Conservation (phyloP, 371 early-diverging fungal genomes). For the Circinella minor region DNA sequence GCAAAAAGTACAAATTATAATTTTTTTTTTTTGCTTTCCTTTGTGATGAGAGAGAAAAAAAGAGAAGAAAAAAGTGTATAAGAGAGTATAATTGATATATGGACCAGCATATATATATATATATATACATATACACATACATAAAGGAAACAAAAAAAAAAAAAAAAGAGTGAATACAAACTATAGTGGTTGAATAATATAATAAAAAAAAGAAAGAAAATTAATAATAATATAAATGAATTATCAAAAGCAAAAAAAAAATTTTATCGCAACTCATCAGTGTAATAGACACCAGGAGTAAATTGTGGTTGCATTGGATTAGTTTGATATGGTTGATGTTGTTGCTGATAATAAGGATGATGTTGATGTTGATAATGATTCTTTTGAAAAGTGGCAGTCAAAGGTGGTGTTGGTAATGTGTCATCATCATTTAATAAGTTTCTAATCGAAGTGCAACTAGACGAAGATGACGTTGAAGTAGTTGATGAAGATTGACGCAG, state of each 20-base stretch:
- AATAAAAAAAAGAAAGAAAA: too few relatives aligned
- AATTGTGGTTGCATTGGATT: not conserved
- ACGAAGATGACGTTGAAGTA: conserved; percentile 32
- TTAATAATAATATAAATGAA: too few relatives aligned
- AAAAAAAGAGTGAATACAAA: too few relatives aligned
- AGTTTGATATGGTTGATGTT: not conserved
- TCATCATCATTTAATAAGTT: conserved; percentile 36
- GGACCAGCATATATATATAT: too few relatives aligned
- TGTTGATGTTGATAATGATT: not conserved
- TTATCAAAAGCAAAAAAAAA: not conserved
- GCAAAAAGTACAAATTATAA: too few relatives aligned
- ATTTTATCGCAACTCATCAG: conserved; percentile 6
- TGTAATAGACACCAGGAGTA: not conserved
- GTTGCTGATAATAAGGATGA: not conserved
- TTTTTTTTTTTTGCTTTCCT: too few relatives aligned
- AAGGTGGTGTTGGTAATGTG: conserved; percentile 15
- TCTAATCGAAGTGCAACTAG: conserved; percentile 35
- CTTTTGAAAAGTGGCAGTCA: conserved; percentile 16
- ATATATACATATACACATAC: too few relatives aligned
- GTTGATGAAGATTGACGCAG: conserved; percentile 21
- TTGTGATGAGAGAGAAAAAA: too few relatives aligned
- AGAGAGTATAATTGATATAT: too few relatives aligned
- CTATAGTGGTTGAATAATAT: too few relatives aligned
- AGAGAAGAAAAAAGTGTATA: too few relatives aligned
- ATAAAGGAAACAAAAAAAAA: too few relatives aligned